Base-by-base conservation (phyloP, 2,329 filamentous ascomycete genomes). In the Talaromyces sp. region DNA sequence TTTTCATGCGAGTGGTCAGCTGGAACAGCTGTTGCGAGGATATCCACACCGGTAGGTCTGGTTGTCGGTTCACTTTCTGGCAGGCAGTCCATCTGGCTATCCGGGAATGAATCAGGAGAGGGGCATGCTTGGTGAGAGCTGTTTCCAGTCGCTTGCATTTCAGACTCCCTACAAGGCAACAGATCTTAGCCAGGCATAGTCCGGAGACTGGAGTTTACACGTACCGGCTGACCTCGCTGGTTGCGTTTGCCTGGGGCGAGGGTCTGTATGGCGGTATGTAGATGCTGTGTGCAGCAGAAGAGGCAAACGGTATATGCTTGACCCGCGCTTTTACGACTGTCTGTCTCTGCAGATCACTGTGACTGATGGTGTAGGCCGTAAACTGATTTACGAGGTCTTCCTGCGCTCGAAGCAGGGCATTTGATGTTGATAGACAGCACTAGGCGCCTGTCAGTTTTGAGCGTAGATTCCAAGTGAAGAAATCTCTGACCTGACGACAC, bases 221-320 rank as follows among this genome's bases (percentile, higher is more conserved):
- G 19, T 55, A 61, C 59, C 56, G 56, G 50, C 38, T 35, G 31
- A 35, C 21, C 17, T 32, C 24, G 21, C 53, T 31, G 31, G 26
- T 4, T 56, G 53, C 49, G 41, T 55, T 46, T 51, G 11, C 32
- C 54, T 31, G 11, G n/a, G 27, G 27, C 31, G n/a, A 32, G 8
- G 24, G 29, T 9, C 14, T 21, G 17, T 52, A 59, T 10, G 60
- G 57, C 21, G 57, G 55, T 29, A 62, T 56, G 17, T 46, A 43
- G 50, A 62, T 59, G 46, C 56, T 62, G 27, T 62, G 60, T 6
- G 60, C 60, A 29, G 60, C 60, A 21, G 60, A 53, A 43, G 60
- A 62, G 21, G 60, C 56, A 31, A 56, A 62, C 29, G 54, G 52
- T 51, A 57, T 62, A 41, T 54, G 60, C 46, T 54, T 52, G 24